These are phyloP conservation scores for Alliaria petiolata DNA, from an alignment of 345 rosid species.

Conservation along the genomic window DNA sequence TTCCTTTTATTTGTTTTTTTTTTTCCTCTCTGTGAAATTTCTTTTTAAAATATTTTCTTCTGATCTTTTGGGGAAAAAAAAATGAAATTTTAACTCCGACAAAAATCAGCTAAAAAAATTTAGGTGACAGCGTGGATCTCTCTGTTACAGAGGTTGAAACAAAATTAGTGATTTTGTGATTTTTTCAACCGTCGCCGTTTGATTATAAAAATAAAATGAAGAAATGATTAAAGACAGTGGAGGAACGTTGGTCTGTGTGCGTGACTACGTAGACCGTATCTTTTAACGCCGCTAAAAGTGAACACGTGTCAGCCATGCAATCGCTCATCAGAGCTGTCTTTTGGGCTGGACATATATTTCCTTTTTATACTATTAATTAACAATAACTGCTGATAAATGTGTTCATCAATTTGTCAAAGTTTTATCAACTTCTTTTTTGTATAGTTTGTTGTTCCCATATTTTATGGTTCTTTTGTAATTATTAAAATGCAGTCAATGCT, in stretches of 20 bases:
- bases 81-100: background rate
- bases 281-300: slow-evolving; percentile 8
- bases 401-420: slow-evolving; percentile 9
- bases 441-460: no score
- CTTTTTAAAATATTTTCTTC: background rate
- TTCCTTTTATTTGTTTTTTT: no score
- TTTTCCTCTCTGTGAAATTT: background rate
- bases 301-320: slow-evolving; percentile 35
- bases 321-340: slow-evolving; percentile 25
- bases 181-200: slow-evolving; percentile 15
- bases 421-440: no score
- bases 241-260: slow-evolving; percentile 19
- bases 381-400: slow-evolving; percentile 19
- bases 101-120: background rate
- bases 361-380: background rate
- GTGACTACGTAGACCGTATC: slow-evolving; percentile 32
- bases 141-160: slow-evolving; percentile 29
- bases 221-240: background rate
- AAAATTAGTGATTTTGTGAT: background rate
- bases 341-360: background rate
- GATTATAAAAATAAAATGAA: background rate
- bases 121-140: slow-evolving; percentile 24
- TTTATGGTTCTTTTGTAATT: background rate
- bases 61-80: background rate
- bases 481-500: no score